Base-by-base conservation (phyloP, 2,329 filamentous ascomycete genomes). In the Verticillium nubilum region DNA sequence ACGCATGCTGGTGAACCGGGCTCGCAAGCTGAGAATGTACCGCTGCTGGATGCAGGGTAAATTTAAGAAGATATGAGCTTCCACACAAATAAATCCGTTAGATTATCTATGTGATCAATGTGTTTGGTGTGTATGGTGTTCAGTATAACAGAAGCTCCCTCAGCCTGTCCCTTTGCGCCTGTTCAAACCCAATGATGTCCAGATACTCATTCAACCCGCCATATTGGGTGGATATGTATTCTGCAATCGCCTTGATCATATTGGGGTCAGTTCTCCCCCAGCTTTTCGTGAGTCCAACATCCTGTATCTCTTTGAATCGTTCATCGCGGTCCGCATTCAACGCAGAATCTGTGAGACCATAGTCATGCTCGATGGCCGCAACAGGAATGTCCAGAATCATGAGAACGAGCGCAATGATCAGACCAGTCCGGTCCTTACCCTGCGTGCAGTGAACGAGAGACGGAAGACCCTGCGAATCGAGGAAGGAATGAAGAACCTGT, bases 21-120 rank as follows among this genome's bases (percentile, higher is more conserved):
- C 93, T 58, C 85, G 88, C 69, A 89, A 92, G 75, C 80, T 97
- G 55, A 99, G 98, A 77, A 99, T 99, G 95, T 98, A 98, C 75
- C 86, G 95, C 62, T 98, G 94, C 78, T 99, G 95, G 92, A 85
- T 96, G 72, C 91, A 96, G 74, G 91, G 90, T 29, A 85, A 86
- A 4, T 96, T 95, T 73, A 85, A 81, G 68, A 94, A 93, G 76
- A 81, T 79, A 77, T 82, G 78, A 70, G 75, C 60, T 28, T 10
- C 25, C 17, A 28, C 6, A 12, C 52, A 53, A 53, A 27, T 10
- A 31, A 53, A 53, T 28, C 19, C 19, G 42, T 50, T 23, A 50
- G 25, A 50, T 7, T 4, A 12, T 6, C 13, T 23, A 19, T 13
- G 17, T 7, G 4, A 23, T 23, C 42, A 19, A n/a, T n/a, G n/a